A percentile compares a stretch with the other conserved stretches of the same genome.
Evolutionary conservation across 352 stramenopile genomes (phyloP).

Genomic region (Pythium scleroteichum): DNA sequence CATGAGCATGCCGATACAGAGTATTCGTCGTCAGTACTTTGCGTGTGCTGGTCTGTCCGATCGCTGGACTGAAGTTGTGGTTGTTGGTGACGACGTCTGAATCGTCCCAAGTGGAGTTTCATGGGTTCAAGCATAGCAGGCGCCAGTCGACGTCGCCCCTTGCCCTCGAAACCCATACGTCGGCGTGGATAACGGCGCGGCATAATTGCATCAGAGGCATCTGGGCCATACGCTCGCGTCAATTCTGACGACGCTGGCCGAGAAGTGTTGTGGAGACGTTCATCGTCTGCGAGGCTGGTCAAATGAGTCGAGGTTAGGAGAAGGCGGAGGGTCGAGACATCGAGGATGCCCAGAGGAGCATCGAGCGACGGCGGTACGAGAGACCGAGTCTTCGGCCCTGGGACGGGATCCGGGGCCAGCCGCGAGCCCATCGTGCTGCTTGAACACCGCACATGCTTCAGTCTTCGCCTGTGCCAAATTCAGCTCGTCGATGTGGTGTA

Average conservation of each 20-base stretch:
- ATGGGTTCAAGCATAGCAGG: constrained; percentile 9
- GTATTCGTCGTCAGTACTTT: no score
- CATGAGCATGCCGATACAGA: no score
- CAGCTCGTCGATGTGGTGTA: background rate
- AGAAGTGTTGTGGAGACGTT: constrained; percentile 7
- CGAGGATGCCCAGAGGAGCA: constrained; percentile 21
- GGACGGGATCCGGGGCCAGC: background rate
- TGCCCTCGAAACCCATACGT: background rate
- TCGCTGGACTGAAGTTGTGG: no score
- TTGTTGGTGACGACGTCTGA: background rate
- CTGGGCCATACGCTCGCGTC: constrained; percentile 18
- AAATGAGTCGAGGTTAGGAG: constrained; percentile 5
- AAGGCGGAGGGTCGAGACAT: constrained; percentile 17
- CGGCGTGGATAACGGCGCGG: no score
- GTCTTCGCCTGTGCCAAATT: no score
- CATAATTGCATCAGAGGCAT: constrained; percentile 1
- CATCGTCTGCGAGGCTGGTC: background rate
- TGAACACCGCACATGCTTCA: background rate
- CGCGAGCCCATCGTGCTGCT: background rate
- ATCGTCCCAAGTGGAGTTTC: background rate
- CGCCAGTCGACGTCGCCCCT: constrained; percentile 1
- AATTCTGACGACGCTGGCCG: constrained; percentile 15
- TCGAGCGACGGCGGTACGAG: constrained; percentile 8
- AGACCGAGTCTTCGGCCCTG: background rate
- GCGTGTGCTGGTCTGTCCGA: no score